A percentile compares a stretch with the other conserved stretches of the same genome.
These are phyloP conservation scores for Fusarium sp. DNA, from an alignment of 2,329 filamentous ascomycete species.

Conservation along the genomic window DNA sequence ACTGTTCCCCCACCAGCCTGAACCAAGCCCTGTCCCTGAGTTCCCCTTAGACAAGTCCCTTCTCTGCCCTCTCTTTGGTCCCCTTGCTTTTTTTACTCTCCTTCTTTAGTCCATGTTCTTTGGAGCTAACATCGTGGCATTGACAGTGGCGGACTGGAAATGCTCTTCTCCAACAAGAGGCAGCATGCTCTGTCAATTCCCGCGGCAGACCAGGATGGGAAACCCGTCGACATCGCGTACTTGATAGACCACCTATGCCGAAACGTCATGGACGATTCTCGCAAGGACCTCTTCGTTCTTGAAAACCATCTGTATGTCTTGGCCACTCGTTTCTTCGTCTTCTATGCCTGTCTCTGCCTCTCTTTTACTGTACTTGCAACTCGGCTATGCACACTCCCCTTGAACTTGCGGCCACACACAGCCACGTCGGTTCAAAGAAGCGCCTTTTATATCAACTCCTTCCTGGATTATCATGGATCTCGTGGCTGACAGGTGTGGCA, in stretches of 20 bases:
- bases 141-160: conserved; percentile 86
- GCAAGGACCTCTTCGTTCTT: conserved; percentile 90
- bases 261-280: conserved; percentile 83
- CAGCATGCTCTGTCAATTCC: conserved; percentile 79
- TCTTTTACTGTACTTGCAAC: not conserved
- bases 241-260: conserved; percentile 84
- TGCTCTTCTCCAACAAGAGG: conserved; percentile 87
- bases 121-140: conserved; percentile 34
- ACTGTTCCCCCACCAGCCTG: conserved; percentile 14
- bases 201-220: conserved; percentile 66
- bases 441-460: not conserved
- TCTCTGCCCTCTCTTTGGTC: conserved; percentile 14
- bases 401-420: conserved; percentile 21
- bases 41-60: conserved; percentile 11
- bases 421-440: conserved; percentile 8
- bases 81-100: conserved; percentile 14
- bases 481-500: conserved; percentile 45
- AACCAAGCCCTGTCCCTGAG: conserved; percentile 37
- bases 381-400: conserved; percentile 40
- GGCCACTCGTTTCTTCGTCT: conserved; percentile 6
- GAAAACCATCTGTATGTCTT: conserved; percentile 84
- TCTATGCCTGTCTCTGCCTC: not conserved
- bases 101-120: conserved; percentile 2
- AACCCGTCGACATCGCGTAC: conserved; percentile 75
- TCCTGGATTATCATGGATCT: conserved; percentile 12